Evolutionary conservation across 495 filamentous ascomycete species (phyloP), one percentile per base, ranked within the genome.

Genomic region (Annulohypoxylon stygium): DNA sequence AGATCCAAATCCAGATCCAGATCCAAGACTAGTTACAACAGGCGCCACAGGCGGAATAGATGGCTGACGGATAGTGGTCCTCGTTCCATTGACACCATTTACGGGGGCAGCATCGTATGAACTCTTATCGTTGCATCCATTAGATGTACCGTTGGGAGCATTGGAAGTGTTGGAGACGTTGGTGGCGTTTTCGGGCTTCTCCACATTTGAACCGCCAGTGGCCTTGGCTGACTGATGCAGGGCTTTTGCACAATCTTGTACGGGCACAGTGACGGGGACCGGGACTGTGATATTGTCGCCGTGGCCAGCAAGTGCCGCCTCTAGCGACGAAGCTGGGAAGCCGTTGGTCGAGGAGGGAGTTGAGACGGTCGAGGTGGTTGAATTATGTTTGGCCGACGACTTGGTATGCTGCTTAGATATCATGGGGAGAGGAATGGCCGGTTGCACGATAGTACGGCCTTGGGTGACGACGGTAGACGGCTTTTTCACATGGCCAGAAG

Each of bases 381-480:
- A 57, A 30, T 48, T 18, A 30, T 64, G 69, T 16, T 67, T 73
- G 64, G 34, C 69, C 68, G 51, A 50, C 68, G 51, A 54, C 18
- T 71, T 74, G 47, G 50, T 48, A 8, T 55, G 48, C 58, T 75
- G 79, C 57, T 80, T 82, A 51, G 78, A 70, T 33, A 83, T 77
- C 51, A 80, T 79, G 16, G 81, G 69, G 43, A 83, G 71, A 12
- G 82, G 82, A 48, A 83, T 81, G 14, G 80, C 82, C 59, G 82
- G 81, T 5, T 82, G 61, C 6, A 81, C 77, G 26, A 75, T 54
- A 18, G 78, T 79, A 61, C 80, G 80, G 14, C 65, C 50, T 25
- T 57, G 34, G 47, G 68, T 26, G 37, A 58, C 59, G 53, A 37
- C 39, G 12, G 61, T 65, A 20, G 69, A 45, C 23, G 53, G 71